Evolutionary conservation across 2,329 filamentous ascomycete genomes (phyloP).

Genomic region (Sclerotinia spermophila): DNA sequence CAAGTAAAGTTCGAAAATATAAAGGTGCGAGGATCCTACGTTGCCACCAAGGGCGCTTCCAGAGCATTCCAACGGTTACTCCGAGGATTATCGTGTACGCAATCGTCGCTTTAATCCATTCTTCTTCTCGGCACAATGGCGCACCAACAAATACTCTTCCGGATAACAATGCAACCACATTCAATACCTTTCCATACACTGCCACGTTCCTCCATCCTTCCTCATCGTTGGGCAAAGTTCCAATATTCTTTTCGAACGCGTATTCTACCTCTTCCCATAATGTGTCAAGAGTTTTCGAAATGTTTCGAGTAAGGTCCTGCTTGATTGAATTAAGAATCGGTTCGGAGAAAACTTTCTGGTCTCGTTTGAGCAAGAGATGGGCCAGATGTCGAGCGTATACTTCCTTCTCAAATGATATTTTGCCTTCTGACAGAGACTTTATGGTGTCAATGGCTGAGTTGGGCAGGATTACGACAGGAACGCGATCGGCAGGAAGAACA

Average conservation of each 20-base stretch:
- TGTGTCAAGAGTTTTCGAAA: conserved; percentile 24
- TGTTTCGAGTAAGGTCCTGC: conserved; percentile 30
- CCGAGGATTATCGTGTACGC: conserved; percentile 21
- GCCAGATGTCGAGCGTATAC: conserved; percentile 8
- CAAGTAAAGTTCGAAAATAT: neutral
- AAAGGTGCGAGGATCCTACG: neutral
- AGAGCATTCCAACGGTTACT: neutral
- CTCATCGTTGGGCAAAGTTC: conserved; percentile 27
- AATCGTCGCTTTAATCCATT: conserved; percentile 29
- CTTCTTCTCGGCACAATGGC: conserved; percentile 29
- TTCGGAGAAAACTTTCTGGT: conserved; percentile 5
- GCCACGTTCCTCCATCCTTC: conserved; percentile 34
- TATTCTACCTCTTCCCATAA: conserved; percentile 31
- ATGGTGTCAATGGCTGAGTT: conserved; percentile 6
- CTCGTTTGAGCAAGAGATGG: neutral
- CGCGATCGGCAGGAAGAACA: conserved; percentile 1
- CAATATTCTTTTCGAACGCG: conserved; percentile 25
- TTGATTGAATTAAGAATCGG: conserved; percentile 24
- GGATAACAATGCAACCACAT: conserved; percentile 41
- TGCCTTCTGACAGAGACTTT: conserved; percentile 9
- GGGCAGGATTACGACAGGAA: conserved; percentile 10
- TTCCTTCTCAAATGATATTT: conserved; percentile 14
- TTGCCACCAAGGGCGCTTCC: conserved; percentile 11
- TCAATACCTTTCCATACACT: conserved; percentile 37
- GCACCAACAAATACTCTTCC: conserved; percentile 35